A percentile compares a stretch with the other conserved stretches of the same genome.
These are phyloP conservation scores for Actinomortierella wolfii DNA, from an alignment of 371 early-diverging fungal genomes.

Conservation along the genomic window DNA sequence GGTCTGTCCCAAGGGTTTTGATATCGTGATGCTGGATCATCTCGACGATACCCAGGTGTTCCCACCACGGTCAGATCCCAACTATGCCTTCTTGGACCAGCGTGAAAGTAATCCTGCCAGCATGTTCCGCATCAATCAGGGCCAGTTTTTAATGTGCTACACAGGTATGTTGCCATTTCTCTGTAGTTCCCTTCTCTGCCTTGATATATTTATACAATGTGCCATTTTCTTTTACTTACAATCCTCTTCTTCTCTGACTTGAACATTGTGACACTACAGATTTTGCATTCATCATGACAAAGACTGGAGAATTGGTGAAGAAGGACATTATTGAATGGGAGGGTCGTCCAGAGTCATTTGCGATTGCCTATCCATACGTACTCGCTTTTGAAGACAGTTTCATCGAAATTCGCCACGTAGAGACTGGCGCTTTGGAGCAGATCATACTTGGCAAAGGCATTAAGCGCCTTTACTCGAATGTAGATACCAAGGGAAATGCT, in stretches of 20 bases:
- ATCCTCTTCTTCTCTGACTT: background rate
- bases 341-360: slow-evolving; percentile 40
- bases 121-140: slow-evolving; percentile 77
- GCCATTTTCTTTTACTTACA: background rate
- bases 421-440: slow-evolving; percentile 68
- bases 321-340: slow-evolving; percentile 41
- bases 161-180: slow-evolving; percentile 56
- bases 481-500: slow-evolving; percentile 18
- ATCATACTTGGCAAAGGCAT: slow-evolving; percentile 53
- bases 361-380: slow-evolving; percentile 69
- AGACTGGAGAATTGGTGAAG: slow-evolving; percentile 32
- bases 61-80: slow-evolving; percentile 60
- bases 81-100: slow-evolving; percentile 75
- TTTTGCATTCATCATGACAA: slow-evolving; percentile 44
- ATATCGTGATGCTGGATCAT: slow-evolving; percentile 85
- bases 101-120: slow-evolving; percentile 76
- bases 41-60: slow-evolving; percentile 68
- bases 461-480: slow-evolving; percentile 28
- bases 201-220: background rate
- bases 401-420: slow-evolving; percentile 87
- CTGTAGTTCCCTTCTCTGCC: background rate
- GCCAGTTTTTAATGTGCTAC: slow-evolving; percentile 89
- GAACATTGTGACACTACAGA: too few relatives aligned
- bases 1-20: slow-evolving; percentile 90
- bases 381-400: slow-evolving; percentile 86